Conservation (phyloP, 164 flowering plant species). For the Chimonanthus praecox region DNA sequence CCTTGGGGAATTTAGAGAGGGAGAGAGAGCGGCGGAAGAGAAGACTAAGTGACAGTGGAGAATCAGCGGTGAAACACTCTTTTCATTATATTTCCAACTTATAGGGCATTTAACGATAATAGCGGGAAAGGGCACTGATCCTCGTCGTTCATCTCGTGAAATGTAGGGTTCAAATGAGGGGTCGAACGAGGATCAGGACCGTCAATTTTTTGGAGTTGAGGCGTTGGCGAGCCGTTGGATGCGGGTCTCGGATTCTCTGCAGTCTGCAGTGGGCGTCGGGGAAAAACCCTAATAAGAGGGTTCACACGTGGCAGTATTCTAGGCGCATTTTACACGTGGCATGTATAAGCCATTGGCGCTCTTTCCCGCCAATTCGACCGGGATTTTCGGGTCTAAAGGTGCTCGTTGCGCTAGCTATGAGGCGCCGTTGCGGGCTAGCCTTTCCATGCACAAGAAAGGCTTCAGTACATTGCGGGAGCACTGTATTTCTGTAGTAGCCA, state of each 20-base stretch:
- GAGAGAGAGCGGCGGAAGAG: neutral
- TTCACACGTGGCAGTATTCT: too few species aligned
- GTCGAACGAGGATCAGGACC: neutral
- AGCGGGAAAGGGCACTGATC: constrained; percentile 1
- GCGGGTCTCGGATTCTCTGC: neutral
- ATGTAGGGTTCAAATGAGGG: too few species aligned
- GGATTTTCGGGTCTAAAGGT: neutral
- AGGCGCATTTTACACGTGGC: neutral
- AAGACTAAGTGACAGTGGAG: neutral
- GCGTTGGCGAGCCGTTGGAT: neutral
- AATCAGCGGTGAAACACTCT: neutral
- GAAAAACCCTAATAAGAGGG: neutral
- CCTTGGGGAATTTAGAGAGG: neutral
- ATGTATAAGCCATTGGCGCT: neutral
- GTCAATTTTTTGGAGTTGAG: neutral
- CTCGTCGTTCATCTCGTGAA: too few species aligned
- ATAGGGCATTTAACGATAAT: neutral
- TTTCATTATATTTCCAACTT: too few species aligned
- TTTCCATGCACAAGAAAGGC: neutral
- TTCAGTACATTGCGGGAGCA: neutral
- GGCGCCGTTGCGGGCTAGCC: too few species aligned
- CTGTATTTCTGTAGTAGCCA: neutral
- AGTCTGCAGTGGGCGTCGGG: neutral
- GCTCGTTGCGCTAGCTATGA: too few species aligned
- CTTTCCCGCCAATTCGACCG: constrained; percentile 13